Evolutionary conservation across 2,329 filamentous ascomycete genomes (phyloP), one percentile per base, ranked within the genome.

Genomic region (Trichophyton benhamiae): DNA sequence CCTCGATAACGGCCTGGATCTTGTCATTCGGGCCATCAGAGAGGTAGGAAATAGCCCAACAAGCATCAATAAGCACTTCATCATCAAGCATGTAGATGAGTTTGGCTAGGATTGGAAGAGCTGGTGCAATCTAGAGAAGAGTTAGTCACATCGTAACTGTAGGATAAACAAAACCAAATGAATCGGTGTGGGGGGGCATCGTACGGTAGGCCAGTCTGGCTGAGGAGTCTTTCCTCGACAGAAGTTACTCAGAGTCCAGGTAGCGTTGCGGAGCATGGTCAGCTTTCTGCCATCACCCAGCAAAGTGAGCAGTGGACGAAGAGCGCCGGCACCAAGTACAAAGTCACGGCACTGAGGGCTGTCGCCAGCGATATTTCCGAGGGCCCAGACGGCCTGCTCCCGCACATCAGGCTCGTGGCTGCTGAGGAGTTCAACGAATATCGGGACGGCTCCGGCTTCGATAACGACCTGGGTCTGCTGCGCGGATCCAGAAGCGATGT

Each of bases 211-310:
- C 94, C 94, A 99, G 74, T 99, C 94, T 55, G 94, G 94, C 79
- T 99, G 94, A 59, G 94, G 94, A 7, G 92, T 96, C 84, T 99
- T 99, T 78, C 94, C 94, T 81, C 94, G 90, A 80, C 94, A 99
- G 80, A 99, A 99, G 82, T 99, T 99, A 83, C 94, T 97, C 62
- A 99, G 80, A 52, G 94, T 99, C 94, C 94, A 99, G 25, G 94
- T 99, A 41, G 94, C 94, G 74, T 99, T 99, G 68, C 94, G 85
- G 59, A 99, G 86, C 94, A 99, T 99, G 83, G 91, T 97, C 62
- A 99, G 81, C 82, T 99, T 99, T 72, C 94, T 91, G 80, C 94
- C 96, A 76, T 99, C 94, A 60, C 92, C 92, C 62, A 99, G 85
- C 52, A 99, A 83, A 71, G 85, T 84, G 62, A 99, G 84, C 62